Evolutionary conservation across 2,329 filamentous ascomycete species (phyloP).

Genomic region (Bipolaris victoriae): DNA sequence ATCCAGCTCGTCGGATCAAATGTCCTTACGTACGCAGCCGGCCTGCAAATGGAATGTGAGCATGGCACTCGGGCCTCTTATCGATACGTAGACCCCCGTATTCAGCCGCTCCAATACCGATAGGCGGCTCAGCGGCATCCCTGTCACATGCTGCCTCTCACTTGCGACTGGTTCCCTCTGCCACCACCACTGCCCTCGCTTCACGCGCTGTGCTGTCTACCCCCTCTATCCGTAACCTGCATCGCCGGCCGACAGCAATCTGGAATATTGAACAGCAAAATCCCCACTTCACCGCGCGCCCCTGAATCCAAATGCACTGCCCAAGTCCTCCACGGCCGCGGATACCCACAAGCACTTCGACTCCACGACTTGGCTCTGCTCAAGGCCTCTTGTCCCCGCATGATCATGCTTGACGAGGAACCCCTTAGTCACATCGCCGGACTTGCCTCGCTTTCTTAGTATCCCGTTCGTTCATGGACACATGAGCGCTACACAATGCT

Average conservation of each 20-base stretch:
- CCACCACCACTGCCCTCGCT: neutral
- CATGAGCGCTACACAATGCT: neutral
- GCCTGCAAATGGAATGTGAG: conserved; percentile 16
- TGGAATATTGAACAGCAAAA: neutral
- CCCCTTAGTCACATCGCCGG: neutral
- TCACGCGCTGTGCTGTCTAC: neutral
- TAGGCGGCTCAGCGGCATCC: conserved; percentile 8
- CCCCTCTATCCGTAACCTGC: conserved; percentile 1
- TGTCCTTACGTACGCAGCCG: conserved; percentile 1
- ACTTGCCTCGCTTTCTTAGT: neutral
- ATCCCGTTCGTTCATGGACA: neutral
- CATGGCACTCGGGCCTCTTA: conserved; percentile 18
- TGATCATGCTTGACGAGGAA: neutral
- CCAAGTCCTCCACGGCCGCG: conserved; percentile 12
- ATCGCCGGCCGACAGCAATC: neutral
- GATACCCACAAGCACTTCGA: conserved; percentile 2
- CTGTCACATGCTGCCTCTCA: conserved; percentile 21
- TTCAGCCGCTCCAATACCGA: conserved; percentile 9
- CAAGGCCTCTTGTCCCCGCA: neutral
- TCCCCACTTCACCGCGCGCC: neutral
- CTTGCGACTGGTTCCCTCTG: neutral
- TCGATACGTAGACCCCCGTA: conserved; percentile 20
- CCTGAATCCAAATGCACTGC: neutral
- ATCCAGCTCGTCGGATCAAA: conserved; percentile 12
- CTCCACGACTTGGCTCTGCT: neutral